Base-by-base conservation (phyloP, 1,284 basidiomycete genomes). In the Marasmius fiardii region DNA sequence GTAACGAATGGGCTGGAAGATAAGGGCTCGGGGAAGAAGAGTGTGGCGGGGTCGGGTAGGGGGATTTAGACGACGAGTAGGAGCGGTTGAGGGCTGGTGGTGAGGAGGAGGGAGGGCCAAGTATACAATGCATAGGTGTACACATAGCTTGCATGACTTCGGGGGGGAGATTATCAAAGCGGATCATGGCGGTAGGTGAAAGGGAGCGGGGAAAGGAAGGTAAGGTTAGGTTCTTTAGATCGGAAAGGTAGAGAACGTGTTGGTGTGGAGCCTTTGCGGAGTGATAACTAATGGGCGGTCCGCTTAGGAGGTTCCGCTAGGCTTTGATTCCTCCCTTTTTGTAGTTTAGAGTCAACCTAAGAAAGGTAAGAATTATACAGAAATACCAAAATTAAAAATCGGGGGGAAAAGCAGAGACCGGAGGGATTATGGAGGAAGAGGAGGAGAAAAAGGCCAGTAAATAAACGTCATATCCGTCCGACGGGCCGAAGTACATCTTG, bases 121-220 rank as follows among this genome's bases (percentile, higher is more conserved):
- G 71, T 64, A 90, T 80, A 58, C 77, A 77, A 69, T 90, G 87
- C 87, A 90, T 88, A 0, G 88, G 87, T 0, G 87, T 90, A 73
- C 85, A 88, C 82, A 90, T 86, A 16, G 88, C 83, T 68, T 88
- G 83, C 78, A 86, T 83, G 54, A 89, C 85, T 61, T 88, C 87
- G 33, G 80, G 78, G 12, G 86, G 75, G 57, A 89, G 69, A 57
- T 74, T 78, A 66, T 87, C 85, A 75, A 88, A 89, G 57, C 85
- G 79, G 65, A 90, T 88, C 86, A 90, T 89, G 50, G 60, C 65
- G 41, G 37, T 16, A 1, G 28, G 16, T n/a, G 37, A 43, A 3
- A 16, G n/a, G 1, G 24, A n/a, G 5, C n/a, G 2, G 35, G 35
- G 7, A 16, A 7, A 20, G 39, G 4, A 16, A 18, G 3, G 2